A percentile compares a stretch with the other conserved stretches of the same genome.
phyloP scores from a whole-genome alignment of 192 early-diverging fungal genomes.

The Chytriomyces sp. region DNA sequence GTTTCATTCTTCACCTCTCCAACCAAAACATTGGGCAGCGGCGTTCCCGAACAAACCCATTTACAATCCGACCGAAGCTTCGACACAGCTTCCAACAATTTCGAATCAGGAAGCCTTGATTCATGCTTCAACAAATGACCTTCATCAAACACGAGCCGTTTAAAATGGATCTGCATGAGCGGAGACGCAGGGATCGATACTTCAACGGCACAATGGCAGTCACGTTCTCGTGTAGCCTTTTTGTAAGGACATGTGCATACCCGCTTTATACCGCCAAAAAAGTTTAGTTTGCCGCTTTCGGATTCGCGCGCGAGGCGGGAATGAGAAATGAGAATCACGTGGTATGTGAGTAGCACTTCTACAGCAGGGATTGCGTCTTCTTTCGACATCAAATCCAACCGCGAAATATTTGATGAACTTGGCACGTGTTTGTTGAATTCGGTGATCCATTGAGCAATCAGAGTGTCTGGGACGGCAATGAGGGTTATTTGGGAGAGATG shows the following conservation, averaged over 20 bases:
- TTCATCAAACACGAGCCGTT: slow-evolving; percentile 83
- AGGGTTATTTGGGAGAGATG: slow-evolving; percentile 62
- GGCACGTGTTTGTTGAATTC: slow-evolving; percentile 70
- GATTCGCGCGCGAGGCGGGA: slow-evolving; percentile 69
- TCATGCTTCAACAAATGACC: slow-evolving; percentile 68
- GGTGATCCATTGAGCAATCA: slow-evolving; percentile 76
- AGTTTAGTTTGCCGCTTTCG: slow-evolving; percentile 27
- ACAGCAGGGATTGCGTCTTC: slow-evolving; percentile 57
- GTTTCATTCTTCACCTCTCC: background rate
- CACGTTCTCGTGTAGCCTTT: background rate
- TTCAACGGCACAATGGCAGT: slow-evolving; percentile 13
- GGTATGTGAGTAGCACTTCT: slow-evolving; percentile 60
- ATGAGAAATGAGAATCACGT: slow-evolving; percentile 75
- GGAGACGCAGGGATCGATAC: slow-evolving; percentile 60
- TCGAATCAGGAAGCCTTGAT: background rate
- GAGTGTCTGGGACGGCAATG: slow-evolving; percentile 77
- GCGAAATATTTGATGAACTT: background rate
- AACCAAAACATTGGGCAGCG: slow-evolving; percentile 45
- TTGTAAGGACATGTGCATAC: slow-evolving; percentile 16
- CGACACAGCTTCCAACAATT: slow-evolving; percentile 52
- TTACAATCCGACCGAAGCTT: slow-evolving; percentile 60
- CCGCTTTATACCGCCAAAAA: slow-evolving; percentile 3
- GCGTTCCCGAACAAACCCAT: slow-evolving; percentile 73
- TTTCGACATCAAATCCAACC: slow-evolving; percentile 22
- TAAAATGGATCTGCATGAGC: slow-evolving; percentile 75